Conservation (phyloP, 2,329 filamentous ascomycete species). For the Aspergillus carbonarius region DNA sequence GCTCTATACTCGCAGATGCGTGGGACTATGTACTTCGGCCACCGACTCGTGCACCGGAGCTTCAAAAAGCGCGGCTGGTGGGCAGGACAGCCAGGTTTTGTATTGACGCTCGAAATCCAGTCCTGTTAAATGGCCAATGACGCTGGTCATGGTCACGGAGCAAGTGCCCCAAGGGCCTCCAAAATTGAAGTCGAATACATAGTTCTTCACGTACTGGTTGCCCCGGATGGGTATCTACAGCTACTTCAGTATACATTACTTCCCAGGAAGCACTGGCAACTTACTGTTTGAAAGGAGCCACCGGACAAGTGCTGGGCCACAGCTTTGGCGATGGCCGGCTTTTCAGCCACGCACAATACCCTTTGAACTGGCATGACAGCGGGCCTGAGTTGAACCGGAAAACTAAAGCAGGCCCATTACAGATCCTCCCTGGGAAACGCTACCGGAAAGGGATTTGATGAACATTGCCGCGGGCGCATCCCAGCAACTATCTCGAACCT, state of each 20-base stretch:
- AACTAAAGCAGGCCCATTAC: not conserved
- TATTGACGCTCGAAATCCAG: constrained; percentile 73
- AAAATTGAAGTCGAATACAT: constrained; percentile 88
- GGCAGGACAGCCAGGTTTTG: constrained; percentile 77
- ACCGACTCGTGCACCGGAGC: constrained; percentile 71
- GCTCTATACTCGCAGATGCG: not conserved
- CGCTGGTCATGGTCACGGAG: constrained; percentile 88
- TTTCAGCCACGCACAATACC: constrained; percentile 76
- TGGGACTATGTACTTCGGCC: constrained; percentile 55
- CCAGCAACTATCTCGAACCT: not conserved
- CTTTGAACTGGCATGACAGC: constrained; percentile 33
- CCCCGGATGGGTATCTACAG: constrained; percentile 64
- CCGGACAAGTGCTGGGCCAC: constrained; percentile 88
- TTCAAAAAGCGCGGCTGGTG: constrained; percentile 76
- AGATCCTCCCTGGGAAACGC: not conserved
- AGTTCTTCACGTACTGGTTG: constrained; percentile 86
- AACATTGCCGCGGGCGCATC: not conserved
- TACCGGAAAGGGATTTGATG: not conserved
- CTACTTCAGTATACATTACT: constrained; percentile 19
- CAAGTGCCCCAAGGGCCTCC: constrained; percentile 75
- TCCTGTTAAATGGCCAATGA: constrained; percentile 82
- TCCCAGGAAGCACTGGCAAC: constrained; percentile 29
- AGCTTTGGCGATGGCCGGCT: constrained; percentile 93
- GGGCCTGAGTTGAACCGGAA: not conserved
- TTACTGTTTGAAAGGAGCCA: constrained; percentile 67